Percentiles rank a stretch among this genome's conserved stretches.
Evolutionary conservation across 352 stramenopile genomes (phyloP).

Genomic region (Phytophthora brassicae): DNA sequence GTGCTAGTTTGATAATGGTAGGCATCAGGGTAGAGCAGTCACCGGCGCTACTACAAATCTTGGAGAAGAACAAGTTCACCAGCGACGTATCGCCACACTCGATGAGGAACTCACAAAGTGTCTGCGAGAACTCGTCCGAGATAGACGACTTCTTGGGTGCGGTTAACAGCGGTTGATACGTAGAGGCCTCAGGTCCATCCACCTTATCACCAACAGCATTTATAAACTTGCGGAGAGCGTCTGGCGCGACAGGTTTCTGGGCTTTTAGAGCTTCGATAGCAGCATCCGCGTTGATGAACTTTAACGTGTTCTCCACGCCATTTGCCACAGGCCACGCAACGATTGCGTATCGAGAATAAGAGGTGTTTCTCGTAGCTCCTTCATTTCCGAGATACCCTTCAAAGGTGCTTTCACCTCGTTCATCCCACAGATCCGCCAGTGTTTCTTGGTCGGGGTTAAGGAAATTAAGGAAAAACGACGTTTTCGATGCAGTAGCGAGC

Average conservation of each 20-base stretch:
- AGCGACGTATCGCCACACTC: neutral
- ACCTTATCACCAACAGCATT: neutral
- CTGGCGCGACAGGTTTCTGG: neutral
- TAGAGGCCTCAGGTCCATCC: neutral
- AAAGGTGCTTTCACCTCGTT: neutral
- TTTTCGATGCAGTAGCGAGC: neutral
- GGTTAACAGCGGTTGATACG: neutral
- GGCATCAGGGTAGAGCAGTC: too few species aligned
- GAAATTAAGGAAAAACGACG: neutral
- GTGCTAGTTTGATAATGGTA: too few species aligned
- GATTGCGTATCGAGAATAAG: neutral
- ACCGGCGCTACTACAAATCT: neutral
- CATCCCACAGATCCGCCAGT: neutral
- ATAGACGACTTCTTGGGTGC: neutral
- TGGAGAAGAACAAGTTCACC: neutral
- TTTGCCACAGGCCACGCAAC: neutral
- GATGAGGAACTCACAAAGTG: too few species aligned
- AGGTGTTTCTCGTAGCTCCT: neutral
- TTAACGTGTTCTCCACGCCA: neutral
- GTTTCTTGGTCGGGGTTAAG: neutral
- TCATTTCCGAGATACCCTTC: neutral
- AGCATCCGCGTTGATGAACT: neutral
- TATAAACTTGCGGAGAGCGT: neutral
- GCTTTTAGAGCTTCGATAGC: too few species aligned
- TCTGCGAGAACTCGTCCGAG: too few species aligned